Base-by-base conservation (phyloP, 2,329 filamentous ascomycete species). In the Phoma sp. region DNA sequence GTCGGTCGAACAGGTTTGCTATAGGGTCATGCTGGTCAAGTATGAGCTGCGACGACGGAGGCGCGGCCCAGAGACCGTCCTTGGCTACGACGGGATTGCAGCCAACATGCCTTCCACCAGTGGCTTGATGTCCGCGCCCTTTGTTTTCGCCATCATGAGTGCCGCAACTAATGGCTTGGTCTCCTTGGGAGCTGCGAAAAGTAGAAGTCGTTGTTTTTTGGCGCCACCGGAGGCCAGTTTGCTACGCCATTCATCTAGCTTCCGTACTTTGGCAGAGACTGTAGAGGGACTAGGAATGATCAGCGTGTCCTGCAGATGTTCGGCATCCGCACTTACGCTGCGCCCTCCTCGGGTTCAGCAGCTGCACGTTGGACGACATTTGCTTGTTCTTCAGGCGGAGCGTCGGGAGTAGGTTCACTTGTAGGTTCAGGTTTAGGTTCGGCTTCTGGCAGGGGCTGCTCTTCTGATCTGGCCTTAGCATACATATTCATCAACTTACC, bases 111-210 rank as follows among this genome's bases (percentile, higher is more conserved):
- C 25, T 13, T 62, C 58, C 10, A 60, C 51, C 35, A 65, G 43
- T 7, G 59, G 51, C 40, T 62, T 62, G 38, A 70, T 58, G 41
- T 67, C 62, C 8, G 47, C 55, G 14, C 68, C 68, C 7, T 58
- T 60, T 37, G 61, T 62, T 51, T 65, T 69, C 47, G 65, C 60
- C 25, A 62, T 57, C 10, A 58, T 48, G 2, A 71, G 58, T 13
- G 60, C 47, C 29, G 60, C 47, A 2, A 67, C 52, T 8, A 65
- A 54, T 0, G 51, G 53, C 27, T 57, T 55, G 25, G 61, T 55
- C 42, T 64, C 59, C 27, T 32, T 45, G 8, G 54, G 54, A 3
- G 59, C 59, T 5, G 48, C 48, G 10, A 55, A 41, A 22, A 53
- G 52, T 4, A 60, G 52, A 23, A 63, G 37, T 23, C 47, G 47